Base-by-base conservation (phyloP, 495 filamentous ascomycete species). In the Glutinoglossum americanum region DNA sequence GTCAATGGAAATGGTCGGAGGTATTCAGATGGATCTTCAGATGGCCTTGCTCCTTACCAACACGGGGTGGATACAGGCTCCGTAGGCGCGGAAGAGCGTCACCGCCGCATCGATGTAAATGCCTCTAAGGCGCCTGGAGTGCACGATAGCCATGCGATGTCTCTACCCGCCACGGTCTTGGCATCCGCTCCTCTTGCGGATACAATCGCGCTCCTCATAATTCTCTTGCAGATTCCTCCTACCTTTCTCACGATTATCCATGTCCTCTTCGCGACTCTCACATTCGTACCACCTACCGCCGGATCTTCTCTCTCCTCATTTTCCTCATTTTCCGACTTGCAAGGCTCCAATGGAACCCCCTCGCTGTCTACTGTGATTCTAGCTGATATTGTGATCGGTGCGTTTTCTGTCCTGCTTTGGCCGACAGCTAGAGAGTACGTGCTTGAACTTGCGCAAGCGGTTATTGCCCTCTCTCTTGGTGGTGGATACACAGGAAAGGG, bases 141-240 rank as follows among this genome's bases (percentile, higher is more conserved):
- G 54, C 76, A 80, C 60, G 79, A 76, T 54, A 66, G 71, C 55
- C 81, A 83, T 59, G 80, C 83, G 49, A 68, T 92, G 57, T 79
- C 82, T 61, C 69, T 89, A 57, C 80, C 81, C 53, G 76, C 85
- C 60, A 96, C 90, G 45, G 92, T 98, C 59, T 79, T 98, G 61
- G 77, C 78, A 61, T 89, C 87, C 27, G 94, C 88, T 64, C 92
- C 92, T 26, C 80, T 95, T 61, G 82, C 85, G 69, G 92, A 99
- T 73, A 95, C 92, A 57, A 86, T 99, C 70, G 89, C 92, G 65
- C 94, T 99, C 66, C 76, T 99, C 67, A 96, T 99, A 68, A 84
- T 99, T 67, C 80, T 99, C 57, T 81, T 99, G 64, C 92, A 95
- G 68, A 80, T 95, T n/a, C 89, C 93, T 27, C 86, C 90, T 26